phyloP scores from a whole-genome alignment of 2,329 filamentous ascomycete species.

The Microascus cirrosus region DNA sequence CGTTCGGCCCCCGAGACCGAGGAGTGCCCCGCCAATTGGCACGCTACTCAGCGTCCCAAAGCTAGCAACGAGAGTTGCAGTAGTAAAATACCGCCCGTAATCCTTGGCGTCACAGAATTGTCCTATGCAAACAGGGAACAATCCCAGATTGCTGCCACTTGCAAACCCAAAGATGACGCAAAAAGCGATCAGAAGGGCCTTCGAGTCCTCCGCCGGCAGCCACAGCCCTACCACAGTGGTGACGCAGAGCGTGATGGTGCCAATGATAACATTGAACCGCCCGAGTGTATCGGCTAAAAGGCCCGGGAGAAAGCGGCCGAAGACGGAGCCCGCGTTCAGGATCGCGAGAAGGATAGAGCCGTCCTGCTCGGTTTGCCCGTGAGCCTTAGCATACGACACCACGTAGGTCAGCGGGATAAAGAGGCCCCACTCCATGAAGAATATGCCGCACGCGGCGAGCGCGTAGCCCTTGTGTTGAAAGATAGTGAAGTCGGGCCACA shows the following conservation, averaged over 20 bases:
- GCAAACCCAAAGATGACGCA: slow-evolving; percentile 67
- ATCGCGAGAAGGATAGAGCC: slow-evolving; percentile 70
- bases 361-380: slow-evolving; percentile 47
- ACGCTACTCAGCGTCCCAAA: slow-evolving; percentile 48
- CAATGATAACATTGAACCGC: slow-evolving; percentile 70
- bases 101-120: slow-evolving; percentile 67
- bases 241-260: slow-evolving; percentile 49
- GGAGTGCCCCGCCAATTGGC: slow-evolving; percentile 10
- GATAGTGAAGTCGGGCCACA: slow-evolving; percentile 49
- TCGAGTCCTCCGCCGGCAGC: slow-evolving; percentile 48
- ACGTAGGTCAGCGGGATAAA: slow-evolving; percentile 71
- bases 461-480: slow-evolving; percentile 49
- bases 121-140: slow-evolving; percentile 71
- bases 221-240: slow-evolving; percentile 53
- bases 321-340: slow-evolving; percentile 65
- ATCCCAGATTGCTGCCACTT: slow-evolving; percentile 64
- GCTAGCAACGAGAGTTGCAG: slow-evolving; percentile 65
- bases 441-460: slow-evolving; percentile 50
- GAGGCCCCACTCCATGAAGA: slow-evolving; percentile 60
- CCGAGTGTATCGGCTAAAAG: slow-evolving; percentile 66
- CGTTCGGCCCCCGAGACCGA: slow-evolving; percentile 17
- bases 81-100: slow-evolving; percentile 68
- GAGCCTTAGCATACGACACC: slow-evolving; percentile 54
- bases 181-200: slow-evolving; percentile 55
- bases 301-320: slow-evolving; percentile 69